Percentiles rank a stretch among this genome's conserved stretches.
Evolutionary conservation across 805 yeast species (phyloP).

Genomic region (Starmerella apicola): DNA sequence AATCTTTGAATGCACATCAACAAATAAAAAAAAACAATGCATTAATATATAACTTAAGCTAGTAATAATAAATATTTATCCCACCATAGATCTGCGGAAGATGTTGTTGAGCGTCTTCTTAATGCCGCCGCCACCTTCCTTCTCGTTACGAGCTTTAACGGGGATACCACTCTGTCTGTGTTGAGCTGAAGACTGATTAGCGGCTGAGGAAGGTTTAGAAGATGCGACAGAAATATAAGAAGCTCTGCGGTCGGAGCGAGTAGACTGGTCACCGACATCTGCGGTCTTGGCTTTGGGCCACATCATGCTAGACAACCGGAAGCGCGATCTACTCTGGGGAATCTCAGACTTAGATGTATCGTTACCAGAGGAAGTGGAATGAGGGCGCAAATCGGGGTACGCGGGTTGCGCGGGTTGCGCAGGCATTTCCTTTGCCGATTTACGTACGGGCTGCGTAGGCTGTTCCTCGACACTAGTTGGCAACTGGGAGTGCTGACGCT

Average conservation of each 20-base stretch:
- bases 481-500: neutral
- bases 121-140: constrained; percentile 23
- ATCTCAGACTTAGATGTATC: neutral
- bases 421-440: no score
- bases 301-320: neutral
- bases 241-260: neutral
- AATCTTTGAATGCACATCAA: no score
- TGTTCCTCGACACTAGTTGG: neutral
- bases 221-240: neutral
- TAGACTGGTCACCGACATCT: neutral
- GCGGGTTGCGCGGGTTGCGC: no score
- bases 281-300: neutral
- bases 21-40: no score
- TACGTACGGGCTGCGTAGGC: no score
- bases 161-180: constrained; percentile 14
- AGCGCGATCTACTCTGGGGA: neutral
- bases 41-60: no score
- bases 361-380: neutral
- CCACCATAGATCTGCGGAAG: constrained; percentile 28
- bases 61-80: constrained; percentile 9
- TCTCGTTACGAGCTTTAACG: constrained; percentile 15
- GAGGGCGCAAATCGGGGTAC: no score
- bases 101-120: constrained; percentile 27
- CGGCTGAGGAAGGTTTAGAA: neutral
- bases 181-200: neutral